Percentiles rank a stretch among this genome's conserved stretches.
phyloP scores from a whole-genome alignment of 768 basidiomycete genomes.

The Boletus pseudo-olivaceus region DNA sequence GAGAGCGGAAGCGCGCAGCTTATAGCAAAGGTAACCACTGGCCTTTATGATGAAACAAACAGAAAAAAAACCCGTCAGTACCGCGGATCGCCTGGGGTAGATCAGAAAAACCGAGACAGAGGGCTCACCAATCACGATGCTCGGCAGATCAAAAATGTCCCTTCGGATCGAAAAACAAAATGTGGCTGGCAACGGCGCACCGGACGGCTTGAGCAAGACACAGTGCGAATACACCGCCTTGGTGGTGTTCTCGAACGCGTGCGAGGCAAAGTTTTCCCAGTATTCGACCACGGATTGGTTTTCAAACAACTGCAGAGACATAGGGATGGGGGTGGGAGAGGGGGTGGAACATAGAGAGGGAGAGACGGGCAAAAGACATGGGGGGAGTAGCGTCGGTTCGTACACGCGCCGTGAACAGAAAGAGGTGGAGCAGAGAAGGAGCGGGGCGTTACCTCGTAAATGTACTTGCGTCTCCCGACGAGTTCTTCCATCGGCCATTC shows the following conservation, averaged over 20 bases:
- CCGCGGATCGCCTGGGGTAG: neutral
- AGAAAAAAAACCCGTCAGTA: neutral
- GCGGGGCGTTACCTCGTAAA: conserved; percentile 33
- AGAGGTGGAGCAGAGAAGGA: conserved; percentile 9
- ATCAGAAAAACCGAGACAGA: neutral
- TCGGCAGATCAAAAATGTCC: conserved; percentile 88
- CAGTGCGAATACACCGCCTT: conserved; percentile 94
- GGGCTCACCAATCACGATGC: conserved; percentile 75
- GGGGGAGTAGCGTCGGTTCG: conserved; percentile 7
- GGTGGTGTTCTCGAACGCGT: conserved; percentile 97
- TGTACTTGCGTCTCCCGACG: conserved; percentile 50
- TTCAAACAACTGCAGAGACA: conserved; percentile 70
- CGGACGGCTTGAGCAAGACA: conserved; percentile 80
- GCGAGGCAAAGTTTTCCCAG: conserved; percentile 94
- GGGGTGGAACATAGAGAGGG: neutral
- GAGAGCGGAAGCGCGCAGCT: conserved; percentile 15
- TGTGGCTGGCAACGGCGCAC: conserved; percentile 82
- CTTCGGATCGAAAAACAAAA: conserved; percentile 95
- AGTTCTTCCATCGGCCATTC: conserved; percentile 89
- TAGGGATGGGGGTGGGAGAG: neutral
- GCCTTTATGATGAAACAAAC: conserved; percentile 40
- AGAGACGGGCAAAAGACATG: neutral
- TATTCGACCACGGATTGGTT: conserved; percentile 94
- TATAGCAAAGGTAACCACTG: conserved; percentile 85
- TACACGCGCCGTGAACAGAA: conserved; percentile 18